These are phyloP conservation scores for Zygoascus tannicola DNA, from an alignment of 805 yeast genomes.

Conservation along the genomic window DNA sequence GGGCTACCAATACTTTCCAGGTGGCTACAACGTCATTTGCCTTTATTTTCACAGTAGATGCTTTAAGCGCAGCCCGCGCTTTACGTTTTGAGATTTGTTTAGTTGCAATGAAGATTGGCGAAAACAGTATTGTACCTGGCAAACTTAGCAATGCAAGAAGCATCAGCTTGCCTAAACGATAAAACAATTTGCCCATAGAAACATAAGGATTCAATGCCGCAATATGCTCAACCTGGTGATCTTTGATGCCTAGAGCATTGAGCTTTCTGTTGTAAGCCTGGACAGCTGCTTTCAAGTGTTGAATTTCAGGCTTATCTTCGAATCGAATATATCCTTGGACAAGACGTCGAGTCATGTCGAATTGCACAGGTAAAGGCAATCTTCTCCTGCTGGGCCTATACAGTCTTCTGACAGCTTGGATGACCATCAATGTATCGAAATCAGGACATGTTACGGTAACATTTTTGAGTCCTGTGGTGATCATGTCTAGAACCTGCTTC, in stretches of 20 bases:
- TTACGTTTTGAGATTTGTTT: conserved; percentile 64
- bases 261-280: conserved; percentile 59
- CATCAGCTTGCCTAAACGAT: conserved; percentile 48
- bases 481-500: conserved; percentile 54
- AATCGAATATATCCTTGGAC: conserved; percentile 72
- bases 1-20: conserved; percentile 86
- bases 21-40: conserved; percentile 95
- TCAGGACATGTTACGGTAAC: conserved; percentile 87
- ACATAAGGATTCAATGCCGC: conserved; percentile 42
- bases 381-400: conserved; percentile 62
- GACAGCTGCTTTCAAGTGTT: conserved; percentile 52
- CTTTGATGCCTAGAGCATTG: conserved; percentile 52
- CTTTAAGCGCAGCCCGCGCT: conserved; percentile 70
- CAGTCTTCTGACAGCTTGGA: conserved; percentile 85
- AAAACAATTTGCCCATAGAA: conserved; percentile 38
- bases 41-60: conserved; percentile 79
- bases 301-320: conserved; percentile 60
- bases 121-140: conserved; percentile 82
- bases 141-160: conserved; percentile 55
- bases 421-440: conserved; percentile 78
- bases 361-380: conserved; percentile 71
- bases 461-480: conserved; percentile 65
- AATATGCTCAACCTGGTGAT: conserved; percentile 57
- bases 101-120: conserved; percentile 79
- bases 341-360: conserved; percentile 85